Evolutionary conservation across 352 stramenopile species (phyloP), one percentile per base, ranked within the genome.

Genomic region (Globisporangium mamillatum): DNA sequence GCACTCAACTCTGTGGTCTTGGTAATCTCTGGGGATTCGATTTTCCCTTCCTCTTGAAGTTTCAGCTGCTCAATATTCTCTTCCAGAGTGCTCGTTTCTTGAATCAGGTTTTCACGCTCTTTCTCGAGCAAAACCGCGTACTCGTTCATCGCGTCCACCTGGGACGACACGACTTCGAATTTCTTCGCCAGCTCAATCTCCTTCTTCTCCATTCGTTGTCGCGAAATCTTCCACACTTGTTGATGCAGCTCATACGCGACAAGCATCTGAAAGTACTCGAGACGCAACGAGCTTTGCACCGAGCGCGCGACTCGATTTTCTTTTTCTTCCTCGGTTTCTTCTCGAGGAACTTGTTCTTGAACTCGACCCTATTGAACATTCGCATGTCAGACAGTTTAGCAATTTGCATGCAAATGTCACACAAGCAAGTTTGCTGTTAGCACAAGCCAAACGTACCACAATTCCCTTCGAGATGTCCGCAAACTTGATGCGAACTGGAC

Each of bases 401-500:
- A 29, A 32, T 3, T 7, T 29, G 48, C n/a, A 41, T 7, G 36
- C 7, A 32, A 22, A 22, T 16, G 12, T 12, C 20, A 74, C 1
- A 18, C 25, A 27, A 32, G 2, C 20, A 22, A 54, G 27, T 56
- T n/a, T 6, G 5, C 34, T 20, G 60, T 18, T 1, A 54, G 22
- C 50, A 24, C 57, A 32, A 38, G 8, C 24, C 48, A 48, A 60
- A 77, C 74, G 25, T 73, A 86, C 76, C 56, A 96, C 87, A 74
- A 96, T 94, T n/a, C 88, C 88, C 68, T 90, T 89, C 0, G 80
- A 75, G 22, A 90, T 82, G 64, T 96, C 86, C 4, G 86, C 88
- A 68, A 96, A 96, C 66, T 92, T 92, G 38, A 96, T 93, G 7
- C 80, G 80, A 14, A 96, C 70, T 29, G 88, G 88, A 18, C 88